A percentile compares a stretch with the other conserved stretches of the same genome.
phyloP scores from a whole-genome alignment of 139 green algal genomes.

The Edaphochlamys debaryana region DNA sequence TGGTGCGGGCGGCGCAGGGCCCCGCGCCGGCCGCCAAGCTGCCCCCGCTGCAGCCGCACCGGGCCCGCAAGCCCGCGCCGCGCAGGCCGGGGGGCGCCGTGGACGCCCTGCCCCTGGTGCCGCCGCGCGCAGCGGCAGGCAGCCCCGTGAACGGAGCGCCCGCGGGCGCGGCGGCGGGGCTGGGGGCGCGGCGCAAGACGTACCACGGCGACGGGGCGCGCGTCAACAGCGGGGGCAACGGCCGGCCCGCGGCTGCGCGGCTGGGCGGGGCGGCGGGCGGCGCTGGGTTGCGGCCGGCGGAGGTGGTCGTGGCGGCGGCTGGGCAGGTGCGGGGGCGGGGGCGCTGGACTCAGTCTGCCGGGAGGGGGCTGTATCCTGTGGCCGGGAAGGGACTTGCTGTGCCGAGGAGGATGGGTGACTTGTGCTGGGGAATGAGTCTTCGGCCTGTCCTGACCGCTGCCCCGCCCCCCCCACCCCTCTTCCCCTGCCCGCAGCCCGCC shows the following conservation, averaged over 20 bases:
- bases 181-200: not conserved
- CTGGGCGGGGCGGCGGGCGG: too few relatives aligned
- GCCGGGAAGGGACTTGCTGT: too few relatives aligned
- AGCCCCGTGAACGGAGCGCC: not conserved
- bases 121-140: not conserved
- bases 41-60: slow-evolving; percentile 28
- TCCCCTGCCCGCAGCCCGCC: too few relatives aligned
- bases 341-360: not conserved
- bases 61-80: slow-evolving; percentile 9
- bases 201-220: not conserved
- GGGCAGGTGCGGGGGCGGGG: too few relatives aligned
- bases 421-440: too few relatives aligned
- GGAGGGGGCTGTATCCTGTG: too few relatives aligned
- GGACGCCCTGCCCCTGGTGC: not conserved
- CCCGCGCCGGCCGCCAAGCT: not conserved
- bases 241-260: too few relatives aligned
- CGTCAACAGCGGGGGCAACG: too few relatives aligned
- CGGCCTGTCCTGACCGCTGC: too few relatives aligned
- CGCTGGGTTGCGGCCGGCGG: too few relatives aligned
- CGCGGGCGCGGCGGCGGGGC: not conserved
- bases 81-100: not conserved
- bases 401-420: too few relatives aligned
- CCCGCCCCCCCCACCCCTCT: not conserved
- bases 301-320: too few relatives aligned
- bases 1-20: slow-evolving; percentile 1